phyloP scores from a whole-genome alignment of 768 basidiomycete species.

The Strobilomyces echinocephalus region DNA sequence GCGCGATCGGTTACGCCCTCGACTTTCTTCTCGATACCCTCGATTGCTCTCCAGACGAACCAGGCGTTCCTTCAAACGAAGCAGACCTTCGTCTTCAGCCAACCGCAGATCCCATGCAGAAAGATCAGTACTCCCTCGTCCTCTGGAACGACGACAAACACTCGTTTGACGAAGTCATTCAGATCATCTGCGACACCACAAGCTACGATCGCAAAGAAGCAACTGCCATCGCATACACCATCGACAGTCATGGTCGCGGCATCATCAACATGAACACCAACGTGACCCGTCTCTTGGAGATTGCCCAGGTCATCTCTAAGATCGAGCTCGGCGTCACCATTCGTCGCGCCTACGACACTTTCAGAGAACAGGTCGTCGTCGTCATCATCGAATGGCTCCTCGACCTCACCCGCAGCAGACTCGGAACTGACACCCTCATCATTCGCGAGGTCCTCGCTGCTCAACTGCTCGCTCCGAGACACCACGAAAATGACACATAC shows the following conservation, averaged over 20 bases:
- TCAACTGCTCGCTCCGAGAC: conserved; percentile 61
- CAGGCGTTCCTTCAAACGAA: conserved; percentile 59
- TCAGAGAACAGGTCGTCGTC: conserved; percentile 77
- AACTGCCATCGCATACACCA: conserved; percentile 45
- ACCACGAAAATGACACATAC: conserved; percentile 45
- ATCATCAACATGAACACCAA: too few species aligned
- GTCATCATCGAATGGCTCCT: conserved; percentile 85
- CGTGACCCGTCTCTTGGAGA: conserved; percentile 55
- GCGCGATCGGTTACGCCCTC: conserved; percentile 63
- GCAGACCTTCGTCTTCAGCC: conserved; percentile 45
- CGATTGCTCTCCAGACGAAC: too few species aligned
- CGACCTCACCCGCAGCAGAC: conserved; percentile 68
- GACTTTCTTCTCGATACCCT: too few species aligned
- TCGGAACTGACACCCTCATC: conserved; percentile 62
- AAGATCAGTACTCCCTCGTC: conserved; percentile 75
- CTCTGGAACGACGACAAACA: conserved; percentile 99
- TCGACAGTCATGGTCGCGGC: conserved; percentile 63
- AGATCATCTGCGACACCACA: conserved; percentile 56
- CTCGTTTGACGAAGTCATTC: conserved; percentile 82
- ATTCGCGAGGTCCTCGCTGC: conserved; percentile 70
- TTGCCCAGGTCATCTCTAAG: conserved; percentile 72
- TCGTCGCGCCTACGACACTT: conserved; percentile 80
- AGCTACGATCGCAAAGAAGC: conserved; percentile 57
- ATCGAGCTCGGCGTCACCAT: conserved; percentile 92
- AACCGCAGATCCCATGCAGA: conserved; percentile 60